Conservation (phyloP, 208 protist species). For the Wallacemonas sp. region DNA sequence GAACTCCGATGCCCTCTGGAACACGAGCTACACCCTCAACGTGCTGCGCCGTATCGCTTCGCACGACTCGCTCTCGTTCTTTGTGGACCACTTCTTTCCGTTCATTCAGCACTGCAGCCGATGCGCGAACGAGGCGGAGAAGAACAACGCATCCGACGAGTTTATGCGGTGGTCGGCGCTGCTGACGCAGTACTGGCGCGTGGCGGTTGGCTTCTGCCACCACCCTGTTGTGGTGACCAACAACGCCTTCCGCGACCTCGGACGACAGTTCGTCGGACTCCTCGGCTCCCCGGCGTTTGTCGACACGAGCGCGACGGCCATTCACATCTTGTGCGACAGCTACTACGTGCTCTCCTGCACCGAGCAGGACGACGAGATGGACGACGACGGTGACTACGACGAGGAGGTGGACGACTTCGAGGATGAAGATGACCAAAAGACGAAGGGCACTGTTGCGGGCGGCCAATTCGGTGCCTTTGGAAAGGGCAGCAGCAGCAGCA, state of each 20-base stretch:
- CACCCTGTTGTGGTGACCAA: constrained; percentile 72
- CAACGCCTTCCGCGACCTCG: constrained; percentile 75
- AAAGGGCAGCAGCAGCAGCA: too few relatives aligned
- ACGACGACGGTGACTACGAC: constrained; percentile 18
- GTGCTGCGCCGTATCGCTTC: constrained; percentile 71
- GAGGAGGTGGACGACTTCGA: constrained; percentile 8
- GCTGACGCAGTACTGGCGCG: constrained; percentile 76
- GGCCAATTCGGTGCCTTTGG: too few relatives aligned
- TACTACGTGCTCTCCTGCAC: constrained; percentile 53
- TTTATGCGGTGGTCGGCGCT: constrained; percentile 66
- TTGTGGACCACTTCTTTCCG: constrained; percentile 79
- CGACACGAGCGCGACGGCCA: constrained; percentile 70
- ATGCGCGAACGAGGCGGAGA: constrained; percentile 52
- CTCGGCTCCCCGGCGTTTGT: constrained; percentile 53
- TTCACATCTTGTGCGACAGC: constrained; percentile 76
- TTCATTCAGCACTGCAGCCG: constrained; percentile 69
- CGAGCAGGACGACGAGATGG: constrained; percentile 45
- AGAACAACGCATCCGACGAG: constrained; percentile 43
- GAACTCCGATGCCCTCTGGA: constrained; percentile 56
- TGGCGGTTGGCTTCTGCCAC: constrained; percentile 80
- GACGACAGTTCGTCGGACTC: constrained; percentile 81
- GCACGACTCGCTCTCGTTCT: constrained; percentile 85
- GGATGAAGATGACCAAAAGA: too few relatives aligned
- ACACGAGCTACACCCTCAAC: constrained; percentile 77
- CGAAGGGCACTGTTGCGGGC: neutral